Percentiles rank a stretch among this genome's conserved stretches.
Evolutionary conservation across 2,329 filamentous ascomycete genomes (phyloP).

Genomic region (Cordyceps pruinosa): DNA sequence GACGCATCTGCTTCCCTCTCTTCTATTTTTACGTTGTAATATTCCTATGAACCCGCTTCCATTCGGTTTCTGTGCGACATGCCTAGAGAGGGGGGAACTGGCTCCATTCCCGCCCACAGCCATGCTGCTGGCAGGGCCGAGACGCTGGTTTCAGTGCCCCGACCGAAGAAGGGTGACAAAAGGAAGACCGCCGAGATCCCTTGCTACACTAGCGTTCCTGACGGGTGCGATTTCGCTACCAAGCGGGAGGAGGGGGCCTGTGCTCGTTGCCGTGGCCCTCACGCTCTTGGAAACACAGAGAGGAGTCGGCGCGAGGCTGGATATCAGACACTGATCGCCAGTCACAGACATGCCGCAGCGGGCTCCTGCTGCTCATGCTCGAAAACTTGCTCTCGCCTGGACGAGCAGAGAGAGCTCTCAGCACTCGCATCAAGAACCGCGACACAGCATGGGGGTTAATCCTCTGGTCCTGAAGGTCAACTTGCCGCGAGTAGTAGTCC

Average conservation of each 20-base stretch:
- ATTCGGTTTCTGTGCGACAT: background rate
- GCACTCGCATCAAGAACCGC: background rate
- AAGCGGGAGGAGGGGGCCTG: constrained; percentile 1
- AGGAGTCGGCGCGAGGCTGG: background rate
- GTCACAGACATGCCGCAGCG: background rate
- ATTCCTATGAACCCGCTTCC: background rate
- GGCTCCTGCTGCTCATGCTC: background rate
- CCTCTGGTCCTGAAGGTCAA: background rate
- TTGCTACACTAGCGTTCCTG: background rate
- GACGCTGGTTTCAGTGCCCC: constrained; percentile 1
- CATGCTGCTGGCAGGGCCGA: background rate
- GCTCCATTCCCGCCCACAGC: background rate
- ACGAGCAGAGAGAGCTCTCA: background rate
- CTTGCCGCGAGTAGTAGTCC: background rate
- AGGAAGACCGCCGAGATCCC: background rate
- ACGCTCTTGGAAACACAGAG: background rate
- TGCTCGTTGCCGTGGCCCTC: constrained; percentile 1
- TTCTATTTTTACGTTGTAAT: constrained; percentile 1
- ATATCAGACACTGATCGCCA: background rate
- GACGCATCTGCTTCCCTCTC: background rate
- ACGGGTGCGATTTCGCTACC: constrained; percentile 5
- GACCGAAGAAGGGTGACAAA: background rate
- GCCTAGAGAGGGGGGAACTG: background rate
- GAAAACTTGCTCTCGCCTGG: background rate
- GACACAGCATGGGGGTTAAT: background rate